Conservation (phyloP, 495 filamentous ascomycete species). For the Neurospora sp. region DNA sequence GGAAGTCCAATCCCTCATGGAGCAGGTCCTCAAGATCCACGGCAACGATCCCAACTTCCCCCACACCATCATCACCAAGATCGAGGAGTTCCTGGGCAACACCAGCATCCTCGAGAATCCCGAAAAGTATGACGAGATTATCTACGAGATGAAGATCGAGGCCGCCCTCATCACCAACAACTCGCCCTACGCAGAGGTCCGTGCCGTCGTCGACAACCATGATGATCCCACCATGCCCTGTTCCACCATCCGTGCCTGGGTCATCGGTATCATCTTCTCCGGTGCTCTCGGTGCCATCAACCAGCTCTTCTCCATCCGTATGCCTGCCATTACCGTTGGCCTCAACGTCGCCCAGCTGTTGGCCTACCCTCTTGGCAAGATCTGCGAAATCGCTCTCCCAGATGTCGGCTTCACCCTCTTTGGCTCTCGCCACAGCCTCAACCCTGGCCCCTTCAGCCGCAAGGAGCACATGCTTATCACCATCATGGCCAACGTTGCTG, state of each 20-base stretch:
- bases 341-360: conserved; percentile 28
- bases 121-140: conserved; percentile 19
- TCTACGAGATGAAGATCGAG: conserved; percentile 32
- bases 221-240: conserved; percentile 24
- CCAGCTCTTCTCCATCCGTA: conserved; percentile 29
- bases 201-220: conserved; percentile 34
- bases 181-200: conserved; percentile 38
- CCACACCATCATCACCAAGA: conserved; percentile 17
- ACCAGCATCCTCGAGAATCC: conserved; percentile 17
- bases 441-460: conserved; percentile 37
- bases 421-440: conserved; percentile 26
- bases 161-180: conserved; percentile 31
- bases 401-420: conserved; percentile 27
- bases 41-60: conserved; percentile 30
- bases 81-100: conserved; percentile 26
- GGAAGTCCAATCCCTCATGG: conserved; percentile 18
- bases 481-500: conserved; percentile 29
- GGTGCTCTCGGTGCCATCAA: conserved; percentile 24
- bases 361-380: conserved; percentile 27
- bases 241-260: conserved; percentile 27
- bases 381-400: conserved; percentile 21
- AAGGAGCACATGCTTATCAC: conserved; percentile 42
- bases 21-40: conserved; percentile 24
- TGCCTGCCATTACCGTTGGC: conserved; percentile 20
- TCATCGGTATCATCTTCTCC: conserved; percentile 25